phyloP scores from a whole-genome alignment of 2,329 filamentous ascomycete genomes.

The Penicillium sp. region DNA sequence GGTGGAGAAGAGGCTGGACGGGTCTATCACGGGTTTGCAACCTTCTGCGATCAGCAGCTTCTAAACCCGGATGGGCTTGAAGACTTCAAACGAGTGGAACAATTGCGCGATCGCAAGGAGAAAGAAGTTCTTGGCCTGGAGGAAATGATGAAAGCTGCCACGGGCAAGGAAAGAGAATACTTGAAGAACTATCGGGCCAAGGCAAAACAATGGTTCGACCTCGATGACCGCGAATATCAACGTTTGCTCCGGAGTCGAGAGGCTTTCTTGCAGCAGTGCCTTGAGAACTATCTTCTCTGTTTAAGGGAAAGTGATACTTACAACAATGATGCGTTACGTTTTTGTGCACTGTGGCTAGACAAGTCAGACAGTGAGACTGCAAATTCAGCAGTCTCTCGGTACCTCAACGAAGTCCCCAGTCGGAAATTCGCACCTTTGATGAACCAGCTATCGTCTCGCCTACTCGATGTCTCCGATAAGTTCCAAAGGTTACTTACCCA shows the following conservation, averaged over 20 bases:
- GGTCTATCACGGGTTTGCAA: conserved; percentile 92
- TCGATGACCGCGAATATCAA: conserved; percentile 84
- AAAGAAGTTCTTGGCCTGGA: conserved; percentile 76
- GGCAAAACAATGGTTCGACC: conserved; percentile 82
- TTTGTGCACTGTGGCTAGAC: conserved; percentile 92
- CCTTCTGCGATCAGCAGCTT: conserved; percentile 91
- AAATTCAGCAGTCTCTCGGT: conserved; percentile 70
- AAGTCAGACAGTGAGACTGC: conserved; percentile 72
- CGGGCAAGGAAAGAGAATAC: conserved; percentile 54
- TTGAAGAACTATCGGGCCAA: conserved; percentile 64
- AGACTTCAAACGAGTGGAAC: conserved; percentile 77
- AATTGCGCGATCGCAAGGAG: conserved; percentile 74
- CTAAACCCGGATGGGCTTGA: conserved; percentile 81
- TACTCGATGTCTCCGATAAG: conserved; percentile 65
- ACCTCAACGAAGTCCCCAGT: conserved; percentile 74
- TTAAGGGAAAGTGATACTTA: conserved; percentile 82
- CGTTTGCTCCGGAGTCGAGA: conserved; percentile 73
- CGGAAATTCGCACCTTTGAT: conserved; percentile 89
- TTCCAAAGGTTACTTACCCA: conserved; percentile 76
- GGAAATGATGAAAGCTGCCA: conserved; percentile 53
- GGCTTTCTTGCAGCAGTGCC: conserved; percentile 79
- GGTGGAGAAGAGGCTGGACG: conserved; percentile 74
- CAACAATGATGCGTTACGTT: conserved; percentile 85
- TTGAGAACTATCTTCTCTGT: conserved; percentile 90
- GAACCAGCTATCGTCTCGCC: conserved; percentile 93